Evolutionary conservation across 352 stramenopile genomes (phyloP), one percentile per base, ranked within the genome.

Genomic region (Globisporangium nagaii): DNA sequence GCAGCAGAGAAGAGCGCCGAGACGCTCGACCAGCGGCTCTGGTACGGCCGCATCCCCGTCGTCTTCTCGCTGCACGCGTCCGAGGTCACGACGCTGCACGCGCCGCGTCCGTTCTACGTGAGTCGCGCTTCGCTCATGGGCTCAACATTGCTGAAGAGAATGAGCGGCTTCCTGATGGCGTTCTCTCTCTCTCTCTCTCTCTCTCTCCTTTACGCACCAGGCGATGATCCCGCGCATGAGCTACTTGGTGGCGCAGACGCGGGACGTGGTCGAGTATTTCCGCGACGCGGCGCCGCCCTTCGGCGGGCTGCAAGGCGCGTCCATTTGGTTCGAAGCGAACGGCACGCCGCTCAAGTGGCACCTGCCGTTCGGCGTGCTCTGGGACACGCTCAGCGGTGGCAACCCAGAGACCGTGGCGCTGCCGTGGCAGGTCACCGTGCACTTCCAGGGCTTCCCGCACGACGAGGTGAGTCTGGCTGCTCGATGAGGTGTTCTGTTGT

Each of bases 221-320:
- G 80, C 81, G 9, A 86, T 93, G 75, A 60, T 93, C 15, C 84
- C 84, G n/a, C 77, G 81, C 28, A 76, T 91, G 73, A 87, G 83
- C 60, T 93, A 84, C 56, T 59, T 93, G 35, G 65, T 89, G 31
- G 73, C 80, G 34, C 75, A 90, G 45, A 89, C 79, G 13, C 80
- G 81, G 5, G 63, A 71, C 34, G 83, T 89, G 17, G 70, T 93
- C 54, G 79, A 91, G 59, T 87, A 90, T 66, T 90, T 93, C 47
- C 75, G 68, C 19, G 77, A 91, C 36, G 79, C 77, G 22, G 78
- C 81, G 25, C 83, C 83, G 17, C 79, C 80, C 20, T 74, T 90
- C 56, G 69, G 76, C 4, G 69, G 59, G 4, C 66, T 81, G 31
- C 76, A 83, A 3, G 68, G 66, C 35, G 63, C 70, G 9, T 70